A percentile compares a stretch with the other conserved stretches of the same genome.
Evolutionary conservation across 2,329 filamentous ascomycete genomes (phyloP).

Genomic region (Ceratocystis destructans): DNA sequence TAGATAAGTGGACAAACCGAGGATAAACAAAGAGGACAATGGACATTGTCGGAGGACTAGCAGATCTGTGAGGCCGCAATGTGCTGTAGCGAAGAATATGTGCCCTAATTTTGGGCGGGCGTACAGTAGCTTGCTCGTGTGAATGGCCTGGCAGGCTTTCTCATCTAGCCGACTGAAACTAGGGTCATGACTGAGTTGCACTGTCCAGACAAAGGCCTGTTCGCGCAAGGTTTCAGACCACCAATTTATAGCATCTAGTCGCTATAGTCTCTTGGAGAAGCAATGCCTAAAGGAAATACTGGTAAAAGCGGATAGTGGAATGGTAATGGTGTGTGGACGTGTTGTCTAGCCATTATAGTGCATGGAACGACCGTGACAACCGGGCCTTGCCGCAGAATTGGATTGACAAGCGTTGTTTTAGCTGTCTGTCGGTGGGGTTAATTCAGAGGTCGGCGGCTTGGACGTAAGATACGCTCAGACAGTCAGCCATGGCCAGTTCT

Average conservation of each 20-base stretch:
- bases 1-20: background rate
- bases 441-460: background rate
- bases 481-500: background rate
- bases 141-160: background rate
- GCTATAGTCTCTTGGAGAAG: background rate
- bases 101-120: background rate
- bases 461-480: background rate
- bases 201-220: background rate
- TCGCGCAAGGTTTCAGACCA: conserved; percentile 1
- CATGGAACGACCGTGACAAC: background rate
- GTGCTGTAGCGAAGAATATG: background rate
- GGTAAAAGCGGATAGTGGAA: background rate
- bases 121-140: background rate
- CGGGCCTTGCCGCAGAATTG: conserved; percentile 1
- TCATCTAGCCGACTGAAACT: background rate
- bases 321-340: background rate
- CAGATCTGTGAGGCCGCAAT: background rate
- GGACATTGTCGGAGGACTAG: background rate
- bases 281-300: background rate
- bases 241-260: background rate
- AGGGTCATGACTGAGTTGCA: background rate
- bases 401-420: background rate
- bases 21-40: background rate
- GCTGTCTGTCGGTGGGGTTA: background rate
- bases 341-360: background rate